A percentile compares a stretch with the other conserved stretches of the same genome.
phyloP scores from a whole-genome alignment of 2,329 filamentous ascomycete species.

The Ophiostoma novo-ulmi region DNA sequence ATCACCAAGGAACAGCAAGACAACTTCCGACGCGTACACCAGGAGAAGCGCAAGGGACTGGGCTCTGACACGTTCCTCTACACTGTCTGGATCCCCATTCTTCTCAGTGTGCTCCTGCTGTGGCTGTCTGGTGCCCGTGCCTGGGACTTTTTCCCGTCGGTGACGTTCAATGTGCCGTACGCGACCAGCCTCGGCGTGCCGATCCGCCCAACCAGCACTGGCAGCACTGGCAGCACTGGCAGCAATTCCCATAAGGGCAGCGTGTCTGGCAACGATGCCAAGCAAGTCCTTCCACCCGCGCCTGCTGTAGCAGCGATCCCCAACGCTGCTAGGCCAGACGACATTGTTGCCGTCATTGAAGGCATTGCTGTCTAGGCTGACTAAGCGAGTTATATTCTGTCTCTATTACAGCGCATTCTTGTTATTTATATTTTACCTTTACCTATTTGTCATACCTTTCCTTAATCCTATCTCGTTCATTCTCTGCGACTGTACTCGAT shows the following conservation, averaged over 20 bases:
- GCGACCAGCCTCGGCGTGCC: constrained; percentile 26
- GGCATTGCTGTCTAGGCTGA: constrained; percentile 13
- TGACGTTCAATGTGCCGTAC: constrained; percentile 28
- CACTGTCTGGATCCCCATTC: constrained; percentile 49
- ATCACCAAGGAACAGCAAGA: constrained; percentile 63
- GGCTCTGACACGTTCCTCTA: constrained; percentile 62
- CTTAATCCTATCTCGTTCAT: background rate
- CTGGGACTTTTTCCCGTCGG: constrained; percentile 26
- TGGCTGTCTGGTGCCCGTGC: constrained; percentile 27
- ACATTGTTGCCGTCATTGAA: constrained; percentile 12
- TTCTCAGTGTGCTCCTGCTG: constrained; percentile 27
- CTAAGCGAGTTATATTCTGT: background rate
- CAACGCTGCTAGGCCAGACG: constrained; percentile 11
- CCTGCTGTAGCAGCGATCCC: constrained; percentile 18
- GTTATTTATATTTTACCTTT: background rate
- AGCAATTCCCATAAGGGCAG: constrained; percentile 4
- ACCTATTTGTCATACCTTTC: too few relatives aligned
- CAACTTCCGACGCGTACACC: constrained; percentile 55
- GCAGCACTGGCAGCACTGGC: background rate
- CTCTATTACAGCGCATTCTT: background rate
- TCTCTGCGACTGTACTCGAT: background rate
- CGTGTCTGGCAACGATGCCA: background rate
- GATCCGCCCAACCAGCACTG: constrained; percentile 15
- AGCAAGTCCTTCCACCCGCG: constrained; percentile 15
- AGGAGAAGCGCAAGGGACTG: constrained; percentile 58